Percentiles rank a stretch among this genome's conserved stretches.
Evolutionary conservation across 257 asterid species (phyloP).

Genomic region (Paulownia fortunei): DNA sequence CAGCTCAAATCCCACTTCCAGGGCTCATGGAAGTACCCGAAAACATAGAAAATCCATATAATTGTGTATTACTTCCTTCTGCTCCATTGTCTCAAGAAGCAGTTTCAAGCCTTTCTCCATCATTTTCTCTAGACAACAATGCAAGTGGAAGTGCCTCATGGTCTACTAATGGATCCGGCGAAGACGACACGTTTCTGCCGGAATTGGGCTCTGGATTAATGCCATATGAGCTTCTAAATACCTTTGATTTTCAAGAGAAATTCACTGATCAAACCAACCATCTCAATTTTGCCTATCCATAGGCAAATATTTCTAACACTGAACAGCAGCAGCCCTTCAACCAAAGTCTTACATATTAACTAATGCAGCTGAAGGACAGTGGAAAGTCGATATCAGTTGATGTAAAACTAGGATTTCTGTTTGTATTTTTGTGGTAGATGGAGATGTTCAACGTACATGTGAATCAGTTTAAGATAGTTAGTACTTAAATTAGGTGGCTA

Average conservation of each 20-base stretch:
- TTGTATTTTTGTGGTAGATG: neutral
- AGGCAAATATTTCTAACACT: neutral
- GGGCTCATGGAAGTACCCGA: slow-evolving; percentile 39
- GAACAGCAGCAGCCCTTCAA: neutral
- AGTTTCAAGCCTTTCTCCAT: slow-evolving; percentile 22
- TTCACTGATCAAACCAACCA: neutral
- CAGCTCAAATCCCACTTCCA: slow-evolving; percentile 36
- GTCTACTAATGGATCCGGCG: neutral
- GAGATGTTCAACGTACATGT: neutral
- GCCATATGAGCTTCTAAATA: neutral
- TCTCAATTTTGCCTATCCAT: neutral
- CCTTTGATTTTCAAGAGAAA: slow-evolving; percentile 5
- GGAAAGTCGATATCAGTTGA: neutral
- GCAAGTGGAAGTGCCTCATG: slow-evolving; percentile 23
- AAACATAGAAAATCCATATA: slow-evolving; percentile 14
- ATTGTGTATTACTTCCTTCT: neutral
- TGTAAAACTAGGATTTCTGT: neutral
- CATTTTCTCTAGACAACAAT: slow-evolving; percentile 28
- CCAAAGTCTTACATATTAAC: neutral
- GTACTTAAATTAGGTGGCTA: neutral
- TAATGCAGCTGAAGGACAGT: neutral
- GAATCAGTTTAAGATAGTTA: neutral
- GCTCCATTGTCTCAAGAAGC: slow-evolving; percentile 18
- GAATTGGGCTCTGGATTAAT: slow-evolving; percentile 12
- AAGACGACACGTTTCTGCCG: slow-evolving; percentile 21